Base-by-base conservation (phyloP, 192 early-diverging fungal species). In the Umbelopsis sp. region DNA sequence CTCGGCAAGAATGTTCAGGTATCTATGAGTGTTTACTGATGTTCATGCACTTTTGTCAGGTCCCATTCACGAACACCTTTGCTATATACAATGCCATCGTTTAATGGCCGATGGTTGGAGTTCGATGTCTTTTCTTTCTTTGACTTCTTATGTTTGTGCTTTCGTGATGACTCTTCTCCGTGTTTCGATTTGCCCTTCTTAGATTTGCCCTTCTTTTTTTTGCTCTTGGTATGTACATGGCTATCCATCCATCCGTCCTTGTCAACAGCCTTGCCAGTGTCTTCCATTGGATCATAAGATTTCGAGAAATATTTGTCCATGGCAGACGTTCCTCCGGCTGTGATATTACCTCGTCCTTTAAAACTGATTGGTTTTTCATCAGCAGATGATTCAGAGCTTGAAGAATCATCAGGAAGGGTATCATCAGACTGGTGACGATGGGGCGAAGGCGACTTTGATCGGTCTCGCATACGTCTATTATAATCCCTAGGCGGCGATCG, bases 251-350 rank as follows among this genome's bases (percentile, higher is more conserved):
- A 69, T 24, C 51, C 62, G 45, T 77, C 66, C 8, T 71, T 71
- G 3, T 73, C 82, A 22, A 65, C 43, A 16, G 69, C 77, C 38
- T 74, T 77, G 6, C 68, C 66, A 12, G 65, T 77, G 51, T 86
- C 85, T 31, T 71, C 24, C 6, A 53, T 62, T 16, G 86, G 86
- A 74, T 88, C 81, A 73, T 86, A 88, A 20, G 72, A 75, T 4
- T 80, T 74, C 29, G 71, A 44, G 74, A 88, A 88, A 45, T 88
- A 88, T 72, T 84, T 85, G 69, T 88, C 86, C 86, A 88, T 88
- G 17, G 80, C 71, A 2, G 86, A 84, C 12, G 56, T 26, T 16
- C 65, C 68, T 0, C 78, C 75, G 11, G 79, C 71, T 22, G 29
- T 77, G n/a, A 78, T 75, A 36, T 79, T 77, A 10, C 82, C 82